phyloP scores from a whole-genome alignment of 1,284 basidiomycete species.

The Irpex sp. region DNA sequence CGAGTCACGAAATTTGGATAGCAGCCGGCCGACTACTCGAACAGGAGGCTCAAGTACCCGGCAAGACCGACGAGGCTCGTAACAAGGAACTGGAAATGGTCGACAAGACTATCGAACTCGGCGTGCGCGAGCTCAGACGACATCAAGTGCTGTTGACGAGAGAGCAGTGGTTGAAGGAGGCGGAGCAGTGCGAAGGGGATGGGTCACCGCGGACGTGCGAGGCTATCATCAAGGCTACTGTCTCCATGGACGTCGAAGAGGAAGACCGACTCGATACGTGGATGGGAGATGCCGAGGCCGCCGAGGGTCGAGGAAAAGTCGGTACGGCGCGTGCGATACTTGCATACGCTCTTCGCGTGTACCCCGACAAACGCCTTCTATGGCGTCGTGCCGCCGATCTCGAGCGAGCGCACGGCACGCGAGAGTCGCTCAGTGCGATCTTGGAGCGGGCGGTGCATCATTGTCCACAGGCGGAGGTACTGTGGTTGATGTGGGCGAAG shows the following conservation, averaged over 20 bases:
- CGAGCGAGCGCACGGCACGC: slow-evolving; percentile 87
- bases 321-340: slow-evolving; percentile 86
- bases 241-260: slow-evolving; percentile 94
- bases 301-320: slow-evolving; percentile 72
- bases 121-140: slow-evolving; percentile 74
- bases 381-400: slow-evolving; percentile 92
- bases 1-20: slow-evolving; percentile 98
- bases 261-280: slow-evolving; percentile 89
- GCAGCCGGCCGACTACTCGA: slow-evolving; percentile 91
- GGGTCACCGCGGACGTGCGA: slow-evolving; percentile 86
- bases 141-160: slow-evolving; percentile 88
- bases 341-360: slow-evolving; percentile 89
- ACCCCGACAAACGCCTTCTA: slow-evolving; percentile 77
- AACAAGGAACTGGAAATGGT: slow-evolving; percentile 69
- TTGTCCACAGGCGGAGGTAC: slow-evolving; percentile 91
- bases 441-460: slow-evolving; percentile 81
- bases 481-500: slow-evolving; percentile 98
- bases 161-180: slow-evolving; percentile 96
- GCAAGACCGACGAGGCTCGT: slow-evolving; percentile 50
- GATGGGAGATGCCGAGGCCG: slow-evolving; percentile 87
- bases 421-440: slow-evolving; percentile 80
- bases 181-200: slow-evolving; percentile 87
- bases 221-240: slow-evolving; percentile 93
- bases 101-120: slow-evolving; percentile 85
- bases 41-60: slow-evolving; percentile 59